Evolutionary conservation across 1,284 basidiomycete genomes (phyloP).

Genomic region (Leccinum subatratum): DNA sequence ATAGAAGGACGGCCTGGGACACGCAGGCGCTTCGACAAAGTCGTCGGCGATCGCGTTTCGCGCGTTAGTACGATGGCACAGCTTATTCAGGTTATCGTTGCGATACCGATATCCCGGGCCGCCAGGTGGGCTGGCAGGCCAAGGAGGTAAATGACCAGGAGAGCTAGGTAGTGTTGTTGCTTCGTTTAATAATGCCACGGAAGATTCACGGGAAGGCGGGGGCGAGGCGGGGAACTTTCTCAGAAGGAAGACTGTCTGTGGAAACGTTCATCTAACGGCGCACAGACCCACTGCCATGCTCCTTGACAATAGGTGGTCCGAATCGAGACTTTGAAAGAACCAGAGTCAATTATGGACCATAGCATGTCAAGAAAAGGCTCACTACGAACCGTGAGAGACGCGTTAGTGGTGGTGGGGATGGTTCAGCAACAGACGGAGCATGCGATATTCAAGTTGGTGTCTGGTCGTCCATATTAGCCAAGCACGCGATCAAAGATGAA

Average conservation of each 20-base stretch:
- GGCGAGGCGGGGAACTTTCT: constrained; percentile 20
- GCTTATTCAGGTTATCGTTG: constrained; percentile 6
- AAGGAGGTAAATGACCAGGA: constrained; percentile 23
- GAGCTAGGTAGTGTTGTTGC: constrained; percentile 2
- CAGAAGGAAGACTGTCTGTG: constrained; percentile 19
- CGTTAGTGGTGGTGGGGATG: not conserved
- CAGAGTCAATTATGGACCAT: not conserved
- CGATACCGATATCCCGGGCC: constrained; percentile 11
- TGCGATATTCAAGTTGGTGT: not conserved
- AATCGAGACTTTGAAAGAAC: constrained; percentile 29
- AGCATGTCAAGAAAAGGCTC: constrained; percentile 2
- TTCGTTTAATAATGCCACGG: constrained; percentile 21
- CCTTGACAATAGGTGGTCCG: constrained; percentile 29
- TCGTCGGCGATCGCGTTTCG: constrained; percentile 10
- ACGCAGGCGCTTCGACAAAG: constrained; percentile 6
- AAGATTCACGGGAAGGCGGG: constrained; percentile 33
- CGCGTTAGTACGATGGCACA: constrained; percentile 1
- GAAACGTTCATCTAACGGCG: constrained; percentile 12
- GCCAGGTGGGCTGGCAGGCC: constrained; percentile 21
- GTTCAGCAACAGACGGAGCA: constrained; percentile 15
- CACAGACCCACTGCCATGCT: constrained; percentile 13
- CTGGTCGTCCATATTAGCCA: constrained; percentile 18
- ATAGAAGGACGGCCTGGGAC: constrained; percentile 9
- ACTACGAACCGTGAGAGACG: constrained; percentile 24
- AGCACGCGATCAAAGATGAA: not conserved